Conservation (phyloP, 2,329 filamentous ascomycete species). For the Thelonectria blattea region DNA sequence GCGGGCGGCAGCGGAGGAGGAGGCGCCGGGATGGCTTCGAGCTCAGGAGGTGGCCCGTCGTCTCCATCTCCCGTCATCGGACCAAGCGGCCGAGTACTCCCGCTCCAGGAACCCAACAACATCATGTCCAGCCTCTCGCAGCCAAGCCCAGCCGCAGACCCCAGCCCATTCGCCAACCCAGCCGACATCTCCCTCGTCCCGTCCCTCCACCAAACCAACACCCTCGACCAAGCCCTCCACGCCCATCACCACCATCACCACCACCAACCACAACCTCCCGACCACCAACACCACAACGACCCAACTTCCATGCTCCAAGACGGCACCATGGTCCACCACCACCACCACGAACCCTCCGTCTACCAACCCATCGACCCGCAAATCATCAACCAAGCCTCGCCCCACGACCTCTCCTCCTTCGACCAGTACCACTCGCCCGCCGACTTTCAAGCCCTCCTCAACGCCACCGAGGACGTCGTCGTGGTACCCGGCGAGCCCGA, state of each 20-base stretch:
- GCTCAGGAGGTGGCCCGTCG: conserved; percentile 8
- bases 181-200: conserved; percentile 53
- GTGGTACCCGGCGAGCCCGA: conserved; percentile 44
- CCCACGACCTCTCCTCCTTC: conserved; percentile 46
- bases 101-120: conserved; percentile 38
- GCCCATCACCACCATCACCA: conserved; percentile 1
- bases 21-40: conserved; percentile 15
- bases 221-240: conserved; percentile 37
- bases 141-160: conserved; percentile 34
- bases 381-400: conserved; percentile 56
- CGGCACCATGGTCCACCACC: conserved; percentile 35
- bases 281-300: conserved; percentile 23
- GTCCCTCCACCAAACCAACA: conserved; percentile 40
- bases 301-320: conserved; percentile 41
- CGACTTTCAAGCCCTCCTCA: conserved; percentile 61
- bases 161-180: conserved; percentile 54
- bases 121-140: conserved; percentile 39
- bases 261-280: not conserved
- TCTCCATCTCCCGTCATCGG: conserved; percentile 25
- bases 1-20: conserved; percentile 1
- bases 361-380: conserved; percentile 67
- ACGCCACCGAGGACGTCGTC: conserved; percentile 48
- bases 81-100: conserved; percentile 35
- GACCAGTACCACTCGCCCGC: conserved; percentile 51
- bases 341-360: conserved; percentile 43